phyloP scores from a whole-genome alignment of 169 alveolate species.

The Amoebophrya sp. region DNA sequence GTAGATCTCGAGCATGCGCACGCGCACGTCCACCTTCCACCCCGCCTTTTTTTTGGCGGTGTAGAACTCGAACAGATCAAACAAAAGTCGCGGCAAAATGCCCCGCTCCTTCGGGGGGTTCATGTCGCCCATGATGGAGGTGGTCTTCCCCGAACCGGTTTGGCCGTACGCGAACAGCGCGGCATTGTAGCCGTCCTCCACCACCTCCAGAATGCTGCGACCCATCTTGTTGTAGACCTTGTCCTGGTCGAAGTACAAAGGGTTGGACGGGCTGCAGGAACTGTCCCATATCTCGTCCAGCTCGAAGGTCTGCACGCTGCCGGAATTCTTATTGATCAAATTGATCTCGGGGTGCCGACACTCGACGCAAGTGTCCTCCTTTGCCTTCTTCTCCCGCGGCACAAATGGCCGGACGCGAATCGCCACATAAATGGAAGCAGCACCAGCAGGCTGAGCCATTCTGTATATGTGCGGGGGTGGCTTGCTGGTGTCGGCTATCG shows the following conservation, averaged over 20 bases:
- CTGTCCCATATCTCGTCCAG: neutral
- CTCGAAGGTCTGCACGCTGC: neutral
- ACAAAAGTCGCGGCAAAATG: slow-evolving; percentile 19
- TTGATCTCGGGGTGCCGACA: neutral
- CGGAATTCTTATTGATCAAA: neutral
- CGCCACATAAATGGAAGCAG: neutral
- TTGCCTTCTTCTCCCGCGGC: neutral
- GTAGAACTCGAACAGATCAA: slow-evolving; percentile 16
- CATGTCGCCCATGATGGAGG: slow-evolving; percentile 30
- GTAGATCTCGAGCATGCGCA: slow-evolving; percentile 30
- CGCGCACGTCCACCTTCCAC: slow-evolving; percentile 14
- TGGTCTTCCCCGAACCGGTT: slow-evolving; percentile 32
- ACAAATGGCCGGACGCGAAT: neutral
- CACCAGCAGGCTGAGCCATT: no score
- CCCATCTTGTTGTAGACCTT: neutral
- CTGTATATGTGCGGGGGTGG: no score
- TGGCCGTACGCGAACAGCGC: slow-evolving; percentile 32
- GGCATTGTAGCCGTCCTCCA: slow-evolving; percentile 23
- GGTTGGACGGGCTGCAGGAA: neutral
- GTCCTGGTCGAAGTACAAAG: neutral
- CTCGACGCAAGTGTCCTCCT: neutral
- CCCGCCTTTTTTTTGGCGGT: neutral
- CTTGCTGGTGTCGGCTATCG: no score
- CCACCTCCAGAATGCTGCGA: no score
- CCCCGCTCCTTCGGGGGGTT: slow-evolving; percentile 25